Conservation (phyloP, 2,329 filamentous ascomycete genomes). For the Fusarium sp. region DNA sequence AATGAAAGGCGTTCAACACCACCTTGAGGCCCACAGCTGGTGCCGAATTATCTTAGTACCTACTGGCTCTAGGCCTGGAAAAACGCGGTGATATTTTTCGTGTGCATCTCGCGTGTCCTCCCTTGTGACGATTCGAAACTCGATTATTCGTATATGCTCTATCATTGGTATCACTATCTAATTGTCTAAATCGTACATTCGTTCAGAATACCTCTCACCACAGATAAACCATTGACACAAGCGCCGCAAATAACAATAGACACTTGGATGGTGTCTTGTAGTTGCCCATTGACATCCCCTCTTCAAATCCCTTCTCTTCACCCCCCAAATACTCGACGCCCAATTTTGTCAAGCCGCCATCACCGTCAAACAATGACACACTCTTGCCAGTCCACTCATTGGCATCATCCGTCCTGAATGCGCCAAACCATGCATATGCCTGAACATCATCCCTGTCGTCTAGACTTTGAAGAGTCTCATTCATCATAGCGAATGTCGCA, state of each 20-base stretch:
- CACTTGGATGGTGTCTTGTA: not conserved
- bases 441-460: slow-evolving; percentile 54
- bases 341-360: slow-evolving; percentile 57
- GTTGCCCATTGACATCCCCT: slow-evolving; percentile 48
- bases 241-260: slow-evolving; percentile 3
- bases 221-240: not conserved
- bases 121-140: not conserved
- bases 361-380: slow-evolving; percentile 55
- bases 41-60: too few species aligned
- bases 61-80: too few species aligned
- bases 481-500: slow-evolving; percentile 58
- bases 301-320: slow-evolving; percentile 55
- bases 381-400: slow-evolving; percentile 58
- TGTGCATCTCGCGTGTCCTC: too few species aligned
- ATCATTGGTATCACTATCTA: slow-evolving; percentile 32
- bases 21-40: too few species aligned
- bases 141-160: not conserved
- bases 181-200: slow-evolving; percentile 2
- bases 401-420: slow-evolving; percentile 56
- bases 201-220: slow-evolving; percentile 12
- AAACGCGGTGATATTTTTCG: too few species aligned
- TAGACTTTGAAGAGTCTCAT: slow-evolving; percentile 55
- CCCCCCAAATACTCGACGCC: slow-evolving; percentile 59
- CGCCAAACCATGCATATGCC: slow-evolving; percentile 60
- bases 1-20: too few species aligned